Evolutionary conservation across 805 yeast species (phyloP), one percentile per base, ranked within the genome.

Genomic region (Ogataea saltuana): DNA sequence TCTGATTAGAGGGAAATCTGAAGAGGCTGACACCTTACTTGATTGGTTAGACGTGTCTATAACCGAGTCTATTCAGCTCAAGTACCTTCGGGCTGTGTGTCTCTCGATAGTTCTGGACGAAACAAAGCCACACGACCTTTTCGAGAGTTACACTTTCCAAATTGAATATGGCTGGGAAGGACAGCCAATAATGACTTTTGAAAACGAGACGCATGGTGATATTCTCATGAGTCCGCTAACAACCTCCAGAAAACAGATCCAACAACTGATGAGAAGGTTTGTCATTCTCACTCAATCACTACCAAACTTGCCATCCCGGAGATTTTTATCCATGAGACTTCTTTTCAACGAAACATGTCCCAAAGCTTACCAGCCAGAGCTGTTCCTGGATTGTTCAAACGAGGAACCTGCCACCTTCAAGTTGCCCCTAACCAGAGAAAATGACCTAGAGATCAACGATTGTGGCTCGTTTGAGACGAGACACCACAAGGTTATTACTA

Each of bases 31-130:
- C 54, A 37, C 55, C 3, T 67, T 80, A 25, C 54, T 78, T 22
- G 67, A 72, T 45, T 78, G 85, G 83, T 52, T 81, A 18, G 80
- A 80, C 27, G 60, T 60, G 17, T 78, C 83, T 8, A 69, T 75
- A 4, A 58, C 65, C 30, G 75, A 72, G 36, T 70, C 80, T 0
- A 57, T 81, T 2, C 64, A 64, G 18, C 51, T 58, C 20, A 67
- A 70, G 22, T 73, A 68, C 45, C 54, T 80, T 29, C 64, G 69
- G 42, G 72, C 75, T 0, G 44, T 80, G 22, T 68, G 74, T 36
- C 58, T 81, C 18, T 72, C 74, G 0, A 68, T 80, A 4, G 67
- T 71, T 39, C 51, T 70, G 6, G 73, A 76, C 48, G 70, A 69
- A 26, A 48, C 52, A 3, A 56, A 66, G 4, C 81, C 81, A 3